A percentile compares a stretch with the other conserved stretches of the same genome.
Evolutionary conservation across 768 basidiomycete species (phyloP).

Genomic region (Tylopilus balloui): DNA sequence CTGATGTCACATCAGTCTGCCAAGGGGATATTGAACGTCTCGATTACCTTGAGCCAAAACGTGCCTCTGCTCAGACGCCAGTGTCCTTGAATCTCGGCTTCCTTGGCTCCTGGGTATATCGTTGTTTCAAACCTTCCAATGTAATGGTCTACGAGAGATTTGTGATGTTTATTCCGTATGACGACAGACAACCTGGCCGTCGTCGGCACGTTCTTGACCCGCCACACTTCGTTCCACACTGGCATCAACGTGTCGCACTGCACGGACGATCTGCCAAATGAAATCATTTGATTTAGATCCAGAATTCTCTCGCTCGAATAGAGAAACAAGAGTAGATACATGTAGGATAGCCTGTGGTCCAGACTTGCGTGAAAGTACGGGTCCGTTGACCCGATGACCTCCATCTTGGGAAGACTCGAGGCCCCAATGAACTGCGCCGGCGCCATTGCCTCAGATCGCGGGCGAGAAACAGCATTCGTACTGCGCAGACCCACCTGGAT

Average conservation of each 20-base stretch:
- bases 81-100: constrained; percentile 55
- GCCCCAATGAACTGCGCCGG: constrained; percentile 64
- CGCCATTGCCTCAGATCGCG: constrained; percentile 1
- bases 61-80: constrained; percentile 50
- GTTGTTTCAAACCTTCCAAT: constrained; percentile 59
- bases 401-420: constrained; percentile 63
- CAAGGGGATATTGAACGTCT: background rate
- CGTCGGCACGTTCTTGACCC: constrained; percentile 65
- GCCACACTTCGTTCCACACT: constrained; percentile 76
- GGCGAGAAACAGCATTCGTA: background rate
- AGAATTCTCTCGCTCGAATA: background rate
- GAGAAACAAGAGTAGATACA: constrained; percentile 40
- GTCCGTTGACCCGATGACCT: constrained; percentile 58
- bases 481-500: constrained; percentile 43
- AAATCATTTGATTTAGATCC: too few relatives aligned
- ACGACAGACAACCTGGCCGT: constrained; percentile 56
- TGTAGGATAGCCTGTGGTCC: constrained; percentile 58
- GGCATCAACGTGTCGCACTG: constrained; percentile 52
- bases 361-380: constrained; percentile 70
- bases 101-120: constrained; percentile 55
- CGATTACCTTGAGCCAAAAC: constrained; percentile 61
- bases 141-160: constrained; percentile 51
- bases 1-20: constrained; percentile 4
- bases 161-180: constrained; percentile 67
- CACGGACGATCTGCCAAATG: constrained; percentile 60